Percentiles rank a stretch among this genome's conserved stretches.
Evolutionary conservation across 768 basidiomycete species (phyloP).

Genomic region (Hemileccinum rubropunctum): DNA sequence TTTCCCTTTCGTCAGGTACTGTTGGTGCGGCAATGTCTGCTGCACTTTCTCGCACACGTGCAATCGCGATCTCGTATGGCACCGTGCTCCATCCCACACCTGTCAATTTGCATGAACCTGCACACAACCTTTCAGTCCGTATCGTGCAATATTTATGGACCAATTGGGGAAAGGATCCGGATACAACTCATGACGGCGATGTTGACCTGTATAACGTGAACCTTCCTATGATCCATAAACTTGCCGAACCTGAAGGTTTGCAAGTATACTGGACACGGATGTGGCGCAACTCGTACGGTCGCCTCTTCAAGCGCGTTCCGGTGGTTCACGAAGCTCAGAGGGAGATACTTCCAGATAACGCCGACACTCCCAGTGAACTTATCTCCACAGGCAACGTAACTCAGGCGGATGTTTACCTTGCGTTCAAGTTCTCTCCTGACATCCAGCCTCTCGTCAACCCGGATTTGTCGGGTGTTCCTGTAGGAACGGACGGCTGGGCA

Average conservation of each 20-base stretch:
- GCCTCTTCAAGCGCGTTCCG: constrained; percentile 62
- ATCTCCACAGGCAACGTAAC: not conserved
- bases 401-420: constrained; percentile 38
- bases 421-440: constrained; percentile 77
- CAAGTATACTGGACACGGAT: constrained; percentile 77
- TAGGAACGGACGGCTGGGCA: constrained; percentile 83
- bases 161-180: constrained; percentile 77
- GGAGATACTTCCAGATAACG: constrained; percentile 39
- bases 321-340: constrained; percentile 16
- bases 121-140: constrained; percentile 61
- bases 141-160: constrained; percentile 77
- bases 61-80: constrained; percentile 89
- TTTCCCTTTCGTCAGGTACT: constrained; percentile 88
- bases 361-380: constrained; percentile 35
- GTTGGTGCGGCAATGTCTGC: constrained; percentile 88
- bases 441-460: constrained; percentile 69
- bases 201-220: constrained; percentile 87
- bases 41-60: constrained; percentile 63
- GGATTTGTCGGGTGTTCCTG: constrained; percentile 52
- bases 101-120: constrained; percentile 56
- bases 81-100: constrained; percentile 72
- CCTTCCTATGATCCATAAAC: constrained; percentile 72
- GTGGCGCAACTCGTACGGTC: constrained; percentile 84
- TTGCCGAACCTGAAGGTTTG: constrained; percentile 58
- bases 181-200: constrained; percentile 55